These are phyloP conservation scores for Castanea sativa DNA, from an alignment of 306 rosid species.

Conservation along the genomic window DNA sequence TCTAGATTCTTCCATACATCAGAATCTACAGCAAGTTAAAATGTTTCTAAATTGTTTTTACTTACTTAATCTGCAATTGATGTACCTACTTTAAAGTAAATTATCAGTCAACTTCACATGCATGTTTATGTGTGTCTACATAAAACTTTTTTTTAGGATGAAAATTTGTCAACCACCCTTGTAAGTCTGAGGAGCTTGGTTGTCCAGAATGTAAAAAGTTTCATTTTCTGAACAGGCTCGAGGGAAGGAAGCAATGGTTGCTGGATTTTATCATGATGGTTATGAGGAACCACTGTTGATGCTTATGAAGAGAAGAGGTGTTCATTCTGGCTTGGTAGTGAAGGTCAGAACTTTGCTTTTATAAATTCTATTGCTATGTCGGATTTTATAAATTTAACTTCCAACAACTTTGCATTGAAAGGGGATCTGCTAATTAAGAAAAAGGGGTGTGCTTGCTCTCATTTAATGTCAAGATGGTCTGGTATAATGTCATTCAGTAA, in stretches of 20 bases:
- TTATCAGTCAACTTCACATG: neutral
- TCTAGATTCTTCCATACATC: neutral
- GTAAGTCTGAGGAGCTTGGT: neutral
- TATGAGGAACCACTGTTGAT: slow-evolving; percentile 83
- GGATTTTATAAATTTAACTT: neutral
- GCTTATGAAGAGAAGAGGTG: slow-evolving; percentile 99
- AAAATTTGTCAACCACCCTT: neutral
- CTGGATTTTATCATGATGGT: slow-evolving; percentile 97
- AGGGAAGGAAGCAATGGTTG: slow-evolving; percentile 89
- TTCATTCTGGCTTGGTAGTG: slow-evolving; percentile 88
- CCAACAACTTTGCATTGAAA: neutral
- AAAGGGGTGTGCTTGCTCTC: slow-evolving; percentile 10
- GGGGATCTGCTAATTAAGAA: slow-evolving; percentile 1
- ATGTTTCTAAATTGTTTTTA: neutral
- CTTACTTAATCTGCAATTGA: neutral
- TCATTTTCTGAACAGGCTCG: slow-evolving; percentile 51
- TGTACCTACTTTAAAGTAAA: neutral
- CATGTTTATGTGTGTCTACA: neutral
- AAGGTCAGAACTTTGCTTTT: slow-evolving; percentile 58
- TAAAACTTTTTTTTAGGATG: neutral
- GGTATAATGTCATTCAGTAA: neutral
- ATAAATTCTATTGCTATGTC: slow-evolving; percentile 8
- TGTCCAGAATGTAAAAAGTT: neutral
- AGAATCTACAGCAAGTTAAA: neutral
- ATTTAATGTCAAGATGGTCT: slow-evolving; percentile 16